A percentile compares a stretch with the other conserved stretches of the same genome.
phyloP scores from a whole-genome alignment of 106 monocot species.

The Dioscorea alata region DNA sequence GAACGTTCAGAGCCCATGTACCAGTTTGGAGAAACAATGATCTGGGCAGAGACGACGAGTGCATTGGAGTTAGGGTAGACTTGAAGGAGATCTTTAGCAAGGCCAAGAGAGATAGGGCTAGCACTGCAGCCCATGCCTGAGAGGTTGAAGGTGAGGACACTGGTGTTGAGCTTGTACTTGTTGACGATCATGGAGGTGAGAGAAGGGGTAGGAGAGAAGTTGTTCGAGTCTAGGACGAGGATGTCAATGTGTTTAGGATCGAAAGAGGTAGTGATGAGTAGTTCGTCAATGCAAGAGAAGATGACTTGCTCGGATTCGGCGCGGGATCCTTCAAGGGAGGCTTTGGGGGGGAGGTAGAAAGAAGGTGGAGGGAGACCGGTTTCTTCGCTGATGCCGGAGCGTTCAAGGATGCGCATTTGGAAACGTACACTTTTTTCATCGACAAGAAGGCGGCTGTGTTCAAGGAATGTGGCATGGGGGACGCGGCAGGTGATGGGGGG shows the following conservation, averaged over 20 bases:
- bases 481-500: constrained; percentile 6
- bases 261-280: neutral
- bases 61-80: neutral
- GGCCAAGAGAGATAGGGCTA: constrained; percentile 40
- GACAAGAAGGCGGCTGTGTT: neutral
- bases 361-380: constrained; percentile 9
- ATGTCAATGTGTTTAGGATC: neutral
- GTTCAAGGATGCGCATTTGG: constrained; percentile 15
- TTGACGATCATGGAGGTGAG: constrained; percentile 8
- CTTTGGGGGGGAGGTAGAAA: constrained; percentile 3
- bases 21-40: neutral
- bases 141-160: constrained; percentile 5
- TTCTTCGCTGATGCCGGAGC: constrained; percentile 12
- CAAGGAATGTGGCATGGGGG: constrained; percentile 8
- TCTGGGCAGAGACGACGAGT: constrained; percentile 7
- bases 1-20: constrained; percentile 25
- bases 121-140: constrained; percentile 46
- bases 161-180: constrained; percentile 1
- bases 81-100: constrained; percentile 23
- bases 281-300: neutral
- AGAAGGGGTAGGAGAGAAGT: constrained; percentile 5
- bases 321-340: constrained; percentile 4
- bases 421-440: constrained; percentile 4
- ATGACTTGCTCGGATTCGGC: constrained; percentile 4
- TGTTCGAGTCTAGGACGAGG: constrained; percentile 3